phyloP scores from a whole-genome alignment of 2,329 filamentous ascomycete genomes.

The Nemania sp. region DNA sequence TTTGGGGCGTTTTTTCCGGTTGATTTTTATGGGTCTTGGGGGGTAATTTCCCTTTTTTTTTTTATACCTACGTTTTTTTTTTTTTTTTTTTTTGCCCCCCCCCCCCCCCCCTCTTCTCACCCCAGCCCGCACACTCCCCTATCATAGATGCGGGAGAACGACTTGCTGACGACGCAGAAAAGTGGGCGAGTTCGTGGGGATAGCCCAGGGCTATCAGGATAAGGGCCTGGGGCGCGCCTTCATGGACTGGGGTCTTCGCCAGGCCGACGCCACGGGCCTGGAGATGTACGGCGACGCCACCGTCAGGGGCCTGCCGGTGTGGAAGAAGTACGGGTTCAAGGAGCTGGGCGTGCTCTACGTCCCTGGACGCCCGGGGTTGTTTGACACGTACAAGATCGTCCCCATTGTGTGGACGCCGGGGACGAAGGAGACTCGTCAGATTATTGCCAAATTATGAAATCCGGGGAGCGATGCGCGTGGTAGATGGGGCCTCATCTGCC shows the following conservation, averaged over 20 bases:
- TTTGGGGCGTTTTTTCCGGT: no score
- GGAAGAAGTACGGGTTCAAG: conserved; percentile 18
- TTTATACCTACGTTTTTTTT: no score
- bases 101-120: no score
- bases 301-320: conserved; percentile 22
- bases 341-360: not conserved
- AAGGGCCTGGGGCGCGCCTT: conserved; percentile 12
- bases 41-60: no score
- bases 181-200: conserved; percentile 24
- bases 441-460: not conserved
- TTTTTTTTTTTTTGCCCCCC: no score
- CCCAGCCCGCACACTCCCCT: no score
- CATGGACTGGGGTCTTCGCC: conserved; percentile 17
- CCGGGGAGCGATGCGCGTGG: no score
- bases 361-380: not conserved
- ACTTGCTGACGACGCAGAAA: no score
- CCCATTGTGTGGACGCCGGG: not conserved
- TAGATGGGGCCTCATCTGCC: no score
- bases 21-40: no score
- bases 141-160: no score
- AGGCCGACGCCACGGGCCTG: conserved; percentile 13
- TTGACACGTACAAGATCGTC: conserved; percentile 4
- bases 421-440: not conserved
- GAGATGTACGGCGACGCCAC: conserved; percentile 21
- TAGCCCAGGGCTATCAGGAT: conserved; percentile 21